These are phyloP conservation scores for Notholithocarpus densiflorus DNA, from an alignment of 306 rosid species.

Conservation along the genomic window DNA sequence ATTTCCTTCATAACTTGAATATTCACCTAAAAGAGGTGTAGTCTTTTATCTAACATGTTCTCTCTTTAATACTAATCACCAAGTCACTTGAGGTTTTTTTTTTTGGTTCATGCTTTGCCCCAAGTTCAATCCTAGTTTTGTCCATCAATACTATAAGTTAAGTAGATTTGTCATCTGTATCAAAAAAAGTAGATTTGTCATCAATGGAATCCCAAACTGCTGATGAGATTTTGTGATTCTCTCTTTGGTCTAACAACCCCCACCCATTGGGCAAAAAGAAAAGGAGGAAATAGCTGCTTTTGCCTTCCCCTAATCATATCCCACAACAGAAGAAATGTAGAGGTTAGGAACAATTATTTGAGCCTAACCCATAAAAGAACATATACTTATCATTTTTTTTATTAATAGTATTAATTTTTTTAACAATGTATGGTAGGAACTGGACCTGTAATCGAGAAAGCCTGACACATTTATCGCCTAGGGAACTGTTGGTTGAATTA, in stretches of 20 bases:
- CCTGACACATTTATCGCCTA: background rate
- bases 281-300: background rate
- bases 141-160: no score
- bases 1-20: no score
- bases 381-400: background rate
- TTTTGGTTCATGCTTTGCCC: no score
- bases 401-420: background rate
- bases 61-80: no score
- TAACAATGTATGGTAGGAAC: background rate
- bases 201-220: no score
- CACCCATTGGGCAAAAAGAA: background rate
- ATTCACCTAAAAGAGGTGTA: no score
- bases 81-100: no score
- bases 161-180: no score
- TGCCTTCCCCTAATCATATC: background rate
- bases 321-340: constrained; percentile 7
- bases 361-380: background rate
- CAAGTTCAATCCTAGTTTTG: no score
- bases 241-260: background rate
- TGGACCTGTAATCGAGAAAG: background rate
- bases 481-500: background rate
- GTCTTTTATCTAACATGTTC: no score
- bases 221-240: background rate
- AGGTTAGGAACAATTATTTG: background rate
- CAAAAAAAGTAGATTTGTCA: no score